phyloP scores from a whole-genome alignment of 1,284 basidiomycete species.

The Exobasidium rhododendri region DNA sequence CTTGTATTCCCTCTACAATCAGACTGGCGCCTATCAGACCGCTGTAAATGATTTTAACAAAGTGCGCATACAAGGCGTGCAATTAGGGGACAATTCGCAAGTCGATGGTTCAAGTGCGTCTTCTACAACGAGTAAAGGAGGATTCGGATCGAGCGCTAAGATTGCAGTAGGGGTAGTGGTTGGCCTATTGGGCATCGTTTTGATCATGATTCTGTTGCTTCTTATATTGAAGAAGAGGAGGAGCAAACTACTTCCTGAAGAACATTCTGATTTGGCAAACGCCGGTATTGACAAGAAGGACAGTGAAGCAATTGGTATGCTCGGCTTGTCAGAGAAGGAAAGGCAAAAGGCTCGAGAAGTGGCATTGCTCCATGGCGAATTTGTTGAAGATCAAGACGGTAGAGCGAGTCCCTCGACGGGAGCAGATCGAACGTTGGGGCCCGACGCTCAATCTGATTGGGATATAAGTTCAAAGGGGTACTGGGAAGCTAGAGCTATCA shows the following conservation, averaged over 20 bases:
- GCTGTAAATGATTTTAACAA: constrained; percentile 38
- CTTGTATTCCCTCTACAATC: constrained; percentile 34
- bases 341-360: constrained; percentile 10
- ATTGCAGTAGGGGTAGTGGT: constrained; percentile 43
- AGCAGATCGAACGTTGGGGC: not conserved
- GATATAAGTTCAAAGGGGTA: constrained; percentile 18
- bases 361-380: constrained; percentile 17
- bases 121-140: constrained; percentile 10
- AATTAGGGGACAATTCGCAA: constrained; percentile 24
- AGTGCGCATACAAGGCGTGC: constrained; percentile 41
- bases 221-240: constrained; percentile 18
- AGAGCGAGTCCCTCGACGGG: not conserved
- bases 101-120: constrained; percentile 22
- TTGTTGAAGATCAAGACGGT: constrained; percentile 13
- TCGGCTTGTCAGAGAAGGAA: constrained; percentile 14
- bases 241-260: not conserved
- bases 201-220: constrained; percentile 28
- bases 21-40: not conserved
- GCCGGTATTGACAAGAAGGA: not conserved
- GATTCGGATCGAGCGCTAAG: constrained; percentile 30
- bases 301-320: constrained; percentile 8
- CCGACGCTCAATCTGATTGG: constrained; percentile 5
- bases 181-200: constrained; percentile 33
- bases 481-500: constrained; percentile 16
- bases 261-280: constrained; percentile 6